These are phyloP conservation scores for Anthracocystis setariae DNA, from an alignment of 1,284 basidiomycete genomes.

Conservation along the genomic window DNA sequence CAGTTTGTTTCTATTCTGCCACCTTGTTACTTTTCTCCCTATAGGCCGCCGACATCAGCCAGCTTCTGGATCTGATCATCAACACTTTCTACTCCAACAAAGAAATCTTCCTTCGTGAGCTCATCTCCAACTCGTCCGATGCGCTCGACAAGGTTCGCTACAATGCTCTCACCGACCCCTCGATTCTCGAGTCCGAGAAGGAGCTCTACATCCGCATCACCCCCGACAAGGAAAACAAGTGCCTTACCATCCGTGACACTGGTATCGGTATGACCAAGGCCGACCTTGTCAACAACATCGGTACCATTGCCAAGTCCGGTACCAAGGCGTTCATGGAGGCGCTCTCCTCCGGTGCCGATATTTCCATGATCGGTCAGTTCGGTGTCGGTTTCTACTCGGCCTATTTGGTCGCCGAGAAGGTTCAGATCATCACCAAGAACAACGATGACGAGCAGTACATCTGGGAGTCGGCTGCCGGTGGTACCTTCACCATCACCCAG, in stretches of 20 bases:
- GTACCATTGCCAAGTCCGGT: conserved; percentile 98
- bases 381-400: conserved; percentile 99
- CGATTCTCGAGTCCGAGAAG: conserved; percentile 64
- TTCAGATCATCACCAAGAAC: conserved; percentile 99
- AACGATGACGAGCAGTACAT: conserved; percentile 99
- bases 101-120: conserved; percentile 67
- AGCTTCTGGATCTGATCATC: conserved; percentile 67
- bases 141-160: conserved; percentile 68
- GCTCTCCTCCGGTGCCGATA: conserved; percentile 84
- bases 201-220: conserved; percentile 68
- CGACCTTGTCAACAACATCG: conserved; percentile 89
- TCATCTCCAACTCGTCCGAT: conserved; percentile 68
- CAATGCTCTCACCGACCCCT: conserved; percentile 66
- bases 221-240: conserved; percentile 92
- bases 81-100: conserved; percentile 68
- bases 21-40: background rate
- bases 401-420: conserved; percentile 97
- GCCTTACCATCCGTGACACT: conserved; percentile 90
- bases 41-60: conserved; percentile 64
- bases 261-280: conserved; percentile 82
- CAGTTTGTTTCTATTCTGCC: background rate
- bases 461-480: conserved; percentile 99
- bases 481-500: conserved; percentile 97
- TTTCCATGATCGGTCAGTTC: conserved; percentile 77
- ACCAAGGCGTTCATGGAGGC: conserved; percentile 93